A percentile compares a stretch with the other conserved stretches of the same genome.
phyloP scores from a whole-genome alignment of 306 rosid genomes.

The Biancaea sappan region DNA sequence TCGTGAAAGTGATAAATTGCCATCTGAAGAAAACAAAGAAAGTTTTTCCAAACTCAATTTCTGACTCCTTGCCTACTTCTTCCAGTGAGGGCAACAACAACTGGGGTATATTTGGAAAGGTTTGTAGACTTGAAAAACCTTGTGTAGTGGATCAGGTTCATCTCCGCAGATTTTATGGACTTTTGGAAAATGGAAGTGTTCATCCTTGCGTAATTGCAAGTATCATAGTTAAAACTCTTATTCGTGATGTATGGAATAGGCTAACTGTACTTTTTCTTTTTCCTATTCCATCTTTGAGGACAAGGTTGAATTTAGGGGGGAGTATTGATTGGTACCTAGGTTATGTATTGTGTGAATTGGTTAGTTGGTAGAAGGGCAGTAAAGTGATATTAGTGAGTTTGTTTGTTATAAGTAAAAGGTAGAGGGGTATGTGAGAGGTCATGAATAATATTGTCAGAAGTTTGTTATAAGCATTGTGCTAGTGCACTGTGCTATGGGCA shows the following conservation, averaged over 20 bases:
- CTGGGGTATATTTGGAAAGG: slow-evolving; percentile 74
- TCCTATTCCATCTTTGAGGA: no score
- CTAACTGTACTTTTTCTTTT: no score
- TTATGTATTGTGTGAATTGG: no score
- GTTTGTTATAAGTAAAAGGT: no score
- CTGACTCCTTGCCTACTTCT: slow-evolving; percentile 46
- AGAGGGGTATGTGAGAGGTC: no score
- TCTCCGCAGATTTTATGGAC: slow-evolving; percentile 92
- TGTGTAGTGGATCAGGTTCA: slow-evolving; percentile 92
- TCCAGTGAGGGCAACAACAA: slow-evolving; percentile 50
- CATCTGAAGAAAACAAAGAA: slow-evolving; percentile 55
- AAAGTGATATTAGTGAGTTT: no score
- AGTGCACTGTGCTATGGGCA: no score
- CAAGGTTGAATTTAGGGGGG: no score
- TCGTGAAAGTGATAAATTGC: slow-evolving; percentile 46
- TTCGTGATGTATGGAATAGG: slow-evolving; percentile 82
- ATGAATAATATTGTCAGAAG: no score
- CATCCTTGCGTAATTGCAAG: slow-evolving; percentile 93
- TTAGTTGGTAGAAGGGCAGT: no score
- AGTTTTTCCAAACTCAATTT: slow-evolving; percentile 44
- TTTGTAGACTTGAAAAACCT: slow-evolving; percentile 73
- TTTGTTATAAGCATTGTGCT: no score
- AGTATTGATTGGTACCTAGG: no score
- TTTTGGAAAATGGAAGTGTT: slow-evolving; percentile 91
- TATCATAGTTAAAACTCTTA: slow-evolving; percentile 90